phyloP scores from a whole-genome alignment of 345 rosid species.

The Moringa oleifera region DNA sequence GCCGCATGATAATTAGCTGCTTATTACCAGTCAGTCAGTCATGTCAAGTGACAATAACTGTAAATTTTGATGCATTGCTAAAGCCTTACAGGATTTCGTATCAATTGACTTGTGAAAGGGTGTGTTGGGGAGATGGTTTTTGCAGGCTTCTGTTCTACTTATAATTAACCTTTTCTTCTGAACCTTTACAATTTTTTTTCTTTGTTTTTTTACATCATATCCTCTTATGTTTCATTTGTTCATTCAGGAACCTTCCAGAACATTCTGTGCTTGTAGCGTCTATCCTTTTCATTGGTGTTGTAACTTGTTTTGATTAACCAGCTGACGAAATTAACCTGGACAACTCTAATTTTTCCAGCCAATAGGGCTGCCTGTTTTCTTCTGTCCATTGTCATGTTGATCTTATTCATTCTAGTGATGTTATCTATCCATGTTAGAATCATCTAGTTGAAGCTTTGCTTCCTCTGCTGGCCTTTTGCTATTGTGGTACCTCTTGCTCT shows the following conservation, averaged over 20 bases:
- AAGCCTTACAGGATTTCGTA: no score
- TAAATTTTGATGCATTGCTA: no score
- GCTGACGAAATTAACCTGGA: background rate
- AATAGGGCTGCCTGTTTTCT: background rate
- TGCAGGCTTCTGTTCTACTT: background rate
- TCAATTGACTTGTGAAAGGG: background rate
- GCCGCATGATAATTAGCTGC: no score
- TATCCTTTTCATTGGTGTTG: background rate
- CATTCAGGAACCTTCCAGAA: background rate
- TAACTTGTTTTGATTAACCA: background rate
- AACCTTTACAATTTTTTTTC: background rate
- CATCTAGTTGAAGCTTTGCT: no score
- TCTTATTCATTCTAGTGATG: background rate
- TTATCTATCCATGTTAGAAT: background rate
- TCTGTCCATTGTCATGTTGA: background rate
- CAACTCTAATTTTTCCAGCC: background rate
- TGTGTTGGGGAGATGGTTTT: background rate
- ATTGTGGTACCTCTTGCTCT: background rate
- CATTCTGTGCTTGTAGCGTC: background rate
- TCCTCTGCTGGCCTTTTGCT: background rate
- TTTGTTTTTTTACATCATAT: no score
- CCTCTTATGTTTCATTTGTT: no score
- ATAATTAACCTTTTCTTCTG: background rate
- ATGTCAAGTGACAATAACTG: background rate
- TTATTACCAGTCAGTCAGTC: no score